Evolutionary conservation across 495 filamentous ascomycete species (phyloP).

Genomic region (Lasiosphaeria miniovina): DNA sequence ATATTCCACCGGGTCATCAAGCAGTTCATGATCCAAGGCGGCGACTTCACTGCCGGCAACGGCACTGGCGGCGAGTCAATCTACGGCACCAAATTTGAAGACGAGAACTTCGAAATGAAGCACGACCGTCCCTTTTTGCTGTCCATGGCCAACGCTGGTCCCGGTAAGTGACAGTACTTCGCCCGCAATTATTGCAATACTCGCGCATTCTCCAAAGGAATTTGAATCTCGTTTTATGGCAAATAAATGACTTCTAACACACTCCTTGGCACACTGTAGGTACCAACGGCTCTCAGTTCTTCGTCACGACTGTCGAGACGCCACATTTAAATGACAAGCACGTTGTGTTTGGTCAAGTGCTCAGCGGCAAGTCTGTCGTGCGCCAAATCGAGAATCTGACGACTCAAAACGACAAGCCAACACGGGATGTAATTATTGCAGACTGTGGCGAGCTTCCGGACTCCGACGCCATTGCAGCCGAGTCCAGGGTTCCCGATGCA

Average conservation of each 20-base stretch:
- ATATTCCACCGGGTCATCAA: slow-evolving; percentile 97
- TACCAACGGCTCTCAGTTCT: slow-evolving; percentile 98
- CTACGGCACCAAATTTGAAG: slow-evolving; percentile 96
- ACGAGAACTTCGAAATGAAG: slow-evolving; percentile 93
- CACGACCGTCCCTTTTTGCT: slow-evolving; percentile 93
- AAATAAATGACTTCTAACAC: slow-evolving; percentile 14
- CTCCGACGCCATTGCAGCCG: slow-evolving; percentile 59
- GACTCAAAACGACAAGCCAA: slow-evolving; percentile 82
- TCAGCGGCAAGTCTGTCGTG: slow-evolving; percentile 86
- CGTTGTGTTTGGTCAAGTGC: slow-evolving; percentile 95
- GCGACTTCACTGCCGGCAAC: slow-evolving; percentile 94
- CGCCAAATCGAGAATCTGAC: slow-evolving; percentile 84
- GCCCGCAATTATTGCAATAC: background rate
- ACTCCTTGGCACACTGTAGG: slow-evolving; percentile 32
- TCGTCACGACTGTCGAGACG: slow-evolving; percentile 89
- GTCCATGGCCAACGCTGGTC: slow-evolving; percentile 97
- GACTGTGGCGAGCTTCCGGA: slow-evolving; percentile 85
- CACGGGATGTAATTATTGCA: slow-evolving; percentile 64
- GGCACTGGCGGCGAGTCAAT: slow-evolving; percentile 97
- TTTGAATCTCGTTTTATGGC: background rate
- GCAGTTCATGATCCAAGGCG: slow-evolving; percentile 98
- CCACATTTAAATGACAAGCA: slow-evolving; percentile 96
- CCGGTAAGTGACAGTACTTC: slow-evolving; percentile 56
- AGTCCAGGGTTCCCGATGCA: slow-evolving; percentile 64
- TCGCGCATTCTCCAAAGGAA: background rate